Evolutionary conservation across 768 basidiomycete species (phyloP), one percentile per base, ranked within the genome.

Genomic region (Mycena galopus): DNA sequence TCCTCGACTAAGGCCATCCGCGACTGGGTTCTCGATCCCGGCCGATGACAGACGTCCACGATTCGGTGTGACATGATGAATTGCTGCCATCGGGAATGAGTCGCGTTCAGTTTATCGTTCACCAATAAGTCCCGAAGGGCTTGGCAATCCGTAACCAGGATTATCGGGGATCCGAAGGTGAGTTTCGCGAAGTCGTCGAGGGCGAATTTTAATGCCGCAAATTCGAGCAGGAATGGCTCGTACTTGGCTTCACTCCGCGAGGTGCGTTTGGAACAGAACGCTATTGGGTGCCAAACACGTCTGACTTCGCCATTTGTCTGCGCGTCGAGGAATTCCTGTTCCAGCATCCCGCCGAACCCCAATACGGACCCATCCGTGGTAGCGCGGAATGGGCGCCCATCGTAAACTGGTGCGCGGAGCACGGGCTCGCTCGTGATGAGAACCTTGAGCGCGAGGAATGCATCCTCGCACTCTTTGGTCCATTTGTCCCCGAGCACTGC

Each of bases 201-300:
- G 73, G 77, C 1, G 25, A 62, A 62, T 42, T 62, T 62, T 17
- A 62, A n/a, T 10, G 60, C 39, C 16, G 39, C 39, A 17, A 42
- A 42, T 16, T 16, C 39, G 4, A 42, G 39, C 4, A 42, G 39
- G 68, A 78, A 83, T 0, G 79, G 81, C 59, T 76, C 72, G 63
- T 81, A 83, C 14, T 72, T 72, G 33, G 77, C 79, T 60, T 82
- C 82, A 0, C 75, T 65, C 1, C 30, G 35, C 0, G 82, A 83
- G 19, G 82, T 82, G 12, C 80, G 69, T 53, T 83, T 83, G 12
- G 81, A 83, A 10, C 77, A 75, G 65, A 81, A n/a, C n/a, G n/a
- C n/a, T n/a, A n/a, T n/a, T n/a, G n/a, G n/a, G n/a, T n/a, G n/a
- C n/a, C n/a, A n/a, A n/a, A n/a, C n/a, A n/a, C n/a, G n/a, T n/a